phyloP scores from a whole-genome alignment of 768 basidiomycete genomes.

The Tulasnella sp. region DNA sequence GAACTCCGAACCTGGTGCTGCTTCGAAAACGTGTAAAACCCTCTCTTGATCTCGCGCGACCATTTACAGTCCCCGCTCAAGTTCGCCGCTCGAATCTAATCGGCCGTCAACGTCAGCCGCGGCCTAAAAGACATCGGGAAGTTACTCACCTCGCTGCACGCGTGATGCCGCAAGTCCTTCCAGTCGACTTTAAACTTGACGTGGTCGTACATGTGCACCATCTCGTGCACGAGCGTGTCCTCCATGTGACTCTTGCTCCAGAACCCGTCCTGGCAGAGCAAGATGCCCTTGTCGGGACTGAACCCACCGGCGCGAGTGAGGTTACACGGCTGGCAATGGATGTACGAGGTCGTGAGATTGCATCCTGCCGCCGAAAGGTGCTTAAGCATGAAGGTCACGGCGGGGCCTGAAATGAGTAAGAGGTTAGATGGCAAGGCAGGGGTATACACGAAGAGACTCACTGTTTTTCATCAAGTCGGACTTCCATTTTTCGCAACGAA shows the following conservation, averaged over 20 bases:
- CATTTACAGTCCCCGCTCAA: constrained; percentile 88
- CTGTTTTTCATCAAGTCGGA: constrained; percentile 55
- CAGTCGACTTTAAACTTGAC: constrained; percentile 91
- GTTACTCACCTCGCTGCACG: constrained; percentile 80
- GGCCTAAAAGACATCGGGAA: neutral
- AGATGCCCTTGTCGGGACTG: constrained; percentile 58
- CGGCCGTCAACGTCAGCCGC: neutral
- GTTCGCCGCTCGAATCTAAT: constrained; percentile 87
- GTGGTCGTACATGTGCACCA: constrained; percentile 92
- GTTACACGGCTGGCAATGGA: constrained; percentile 81
- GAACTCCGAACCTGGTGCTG: constrained; percentile 69
- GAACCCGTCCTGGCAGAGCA: constrained; percentile 79
- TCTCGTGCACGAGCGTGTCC: constrained; percentile 84
- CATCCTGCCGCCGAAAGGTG: constrained; percentile 72
- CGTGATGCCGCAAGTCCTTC: constrained; percentile 83
- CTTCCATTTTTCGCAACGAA: constrained; percentile 58
- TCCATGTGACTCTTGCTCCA: constrained; percentile 81
- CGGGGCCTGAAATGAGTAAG: constrained; percentile 49
- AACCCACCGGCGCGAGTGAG: constrained; percentile 68
- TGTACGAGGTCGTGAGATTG: constrained; percentile 54
- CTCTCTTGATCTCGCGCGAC: constrained; percentile 67
- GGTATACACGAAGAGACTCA: constrained; percentile 30
- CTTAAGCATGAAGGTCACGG: constrained; percentile 82
- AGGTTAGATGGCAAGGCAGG: neutral
- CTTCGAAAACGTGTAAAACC: constrained; percentile 71